Conservation (phyloP, 208 protist genomes). For the Wallacemonas rigidus region DNA sequence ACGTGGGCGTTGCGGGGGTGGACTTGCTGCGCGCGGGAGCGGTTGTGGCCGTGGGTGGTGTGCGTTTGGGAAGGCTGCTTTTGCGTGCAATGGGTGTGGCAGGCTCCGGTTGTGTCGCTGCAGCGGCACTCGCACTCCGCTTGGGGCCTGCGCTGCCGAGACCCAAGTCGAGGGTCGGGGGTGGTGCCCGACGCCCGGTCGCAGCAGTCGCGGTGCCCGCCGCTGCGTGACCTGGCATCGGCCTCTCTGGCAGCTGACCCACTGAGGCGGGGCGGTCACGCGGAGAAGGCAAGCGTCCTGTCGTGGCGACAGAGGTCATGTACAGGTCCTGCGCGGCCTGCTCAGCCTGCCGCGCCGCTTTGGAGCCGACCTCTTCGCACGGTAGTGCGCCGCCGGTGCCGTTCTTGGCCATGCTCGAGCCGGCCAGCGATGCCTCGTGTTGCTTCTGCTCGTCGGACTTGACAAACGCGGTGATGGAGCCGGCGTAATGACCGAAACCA, state of each 20-base stretch:
- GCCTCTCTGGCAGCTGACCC: constrained; percentile 17
- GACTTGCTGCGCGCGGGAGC: neutral
- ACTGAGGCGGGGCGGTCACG: constrained; percentile 6
- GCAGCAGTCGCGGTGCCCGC: neutral
- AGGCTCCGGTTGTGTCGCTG: neutral
- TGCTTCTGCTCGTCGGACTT: constrained; percentile 52
- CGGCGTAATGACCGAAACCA: constrained; percentile 74
- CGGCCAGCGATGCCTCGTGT: constrained; percentile 10
- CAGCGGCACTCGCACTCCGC: neutral
- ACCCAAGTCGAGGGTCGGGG: neutral
- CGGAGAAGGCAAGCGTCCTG: constrained; percentile 66
- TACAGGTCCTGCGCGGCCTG: constrained; percentile 44
- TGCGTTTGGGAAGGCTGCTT: neutral
- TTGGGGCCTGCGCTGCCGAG: neutral
- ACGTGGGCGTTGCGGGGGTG: neutral
- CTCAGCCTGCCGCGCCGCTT: constrained; percentile 45
- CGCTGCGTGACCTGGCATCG: neutral
- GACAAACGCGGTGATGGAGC: constrained; percentile 85
- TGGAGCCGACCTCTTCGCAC: constrained; percentile 50
- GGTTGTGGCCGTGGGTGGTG: neutral
- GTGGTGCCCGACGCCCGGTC: neutral
- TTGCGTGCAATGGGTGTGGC: constrained; percentile 1
- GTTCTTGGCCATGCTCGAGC: constrained; percentile 10
- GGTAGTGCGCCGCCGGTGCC: constrained; percentile 35
- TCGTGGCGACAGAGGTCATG: constrained; percentile 64